Base-by-base conservation (phyloP, 805 yeast genomes). In the Suhomyces faveliae region DNA sequence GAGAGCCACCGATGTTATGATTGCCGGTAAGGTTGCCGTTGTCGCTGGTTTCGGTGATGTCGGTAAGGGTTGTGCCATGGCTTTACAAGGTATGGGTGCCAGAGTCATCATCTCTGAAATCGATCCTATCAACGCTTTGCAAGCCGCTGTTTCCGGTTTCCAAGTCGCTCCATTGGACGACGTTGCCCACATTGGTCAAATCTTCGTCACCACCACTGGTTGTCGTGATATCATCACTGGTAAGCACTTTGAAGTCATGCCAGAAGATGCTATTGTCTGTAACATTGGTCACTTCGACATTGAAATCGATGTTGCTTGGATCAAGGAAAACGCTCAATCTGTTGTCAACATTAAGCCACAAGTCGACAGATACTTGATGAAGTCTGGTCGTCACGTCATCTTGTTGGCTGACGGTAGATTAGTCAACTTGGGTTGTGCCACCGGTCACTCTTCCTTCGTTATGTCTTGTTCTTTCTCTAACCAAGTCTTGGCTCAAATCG, bases 11-110 rank as follows among this genome's bases (percentile, higher is more conserved):
- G 99, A 92, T 69, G 98, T 92, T 64, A 94, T 92, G 98, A 86
- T 92, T 68, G 98, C 97, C 61, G 99, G 99, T 80, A 92, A 92
- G 81, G 94, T 89, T 68, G 96, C 98, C 54, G 95, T 92, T 64
- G 98, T 92, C 64, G 97, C 97, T 54, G 99, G 99, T 78, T 92
- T 85, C 81, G 99, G 99, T 84, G 99, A 92, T 72, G 99, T 92
- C 69, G 99, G 99, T 80, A 92, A 92, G 81, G 99, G 99, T 75
- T 92, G 99, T 84, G 97, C 97, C 73, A 87, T 90, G 89, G 96
- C 99, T 59, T 84, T 94, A 67, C 86, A 89, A 78, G 91, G 95
- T 70, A 91, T 92, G 97, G 99, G 99, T 80, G 97, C 99, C 60
- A 88, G 97, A 76, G 99, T 92, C 63, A 82, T 94, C 59, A 90